Percentiles rank a stretch among this genome's conserved stretches.
Evolutionary conservation across 1,139 yeast genomes (phyloP).

Genomic region (Nakaseomyces nivariensis): DNA sequence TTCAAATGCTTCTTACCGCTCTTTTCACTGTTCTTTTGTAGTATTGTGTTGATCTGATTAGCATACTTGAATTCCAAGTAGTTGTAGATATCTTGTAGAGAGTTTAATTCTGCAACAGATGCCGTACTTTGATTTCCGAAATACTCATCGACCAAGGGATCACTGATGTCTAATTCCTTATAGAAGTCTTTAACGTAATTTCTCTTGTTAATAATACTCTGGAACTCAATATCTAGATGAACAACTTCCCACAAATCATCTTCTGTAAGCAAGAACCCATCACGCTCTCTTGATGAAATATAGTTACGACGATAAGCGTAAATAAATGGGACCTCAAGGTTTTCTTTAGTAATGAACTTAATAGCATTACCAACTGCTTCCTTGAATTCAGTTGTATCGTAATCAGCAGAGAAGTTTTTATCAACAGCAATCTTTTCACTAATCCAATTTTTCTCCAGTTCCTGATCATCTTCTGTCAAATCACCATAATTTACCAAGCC

Average conservation of each 20-base stretch:
- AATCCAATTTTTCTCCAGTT: conserved; percentile 72
- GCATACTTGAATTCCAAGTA: conserved; percentile 76
- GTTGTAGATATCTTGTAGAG: conserved; percentile 74
- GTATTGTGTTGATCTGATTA: conserved; percentile 49
- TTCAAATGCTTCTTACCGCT: conserved; percentile 56
- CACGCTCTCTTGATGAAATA: conserved; percentile 41
- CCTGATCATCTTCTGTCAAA: conserved; percentile 58
- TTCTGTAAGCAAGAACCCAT: conserved; percentile 52
- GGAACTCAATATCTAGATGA: conserved; percentile 79
- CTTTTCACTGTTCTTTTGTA: conserved; percentile 24
- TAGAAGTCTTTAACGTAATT: conserved; percentile 51
- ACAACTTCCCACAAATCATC: conserved; percentile 91
- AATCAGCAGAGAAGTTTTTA: conserved; percentile 35
- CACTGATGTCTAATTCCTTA: conserved; percentile 45
- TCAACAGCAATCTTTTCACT: conserved; percentile 47
- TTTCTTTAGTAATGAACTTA: conserved; percentile 66
- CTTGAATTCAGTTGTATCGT: conserved; percentile 51
- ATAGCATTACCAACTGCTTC: conserved; percentile 69
- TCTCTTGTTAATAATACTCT: conserved; percentile 72
- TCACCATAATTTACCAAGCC: conserved; percentile 52
- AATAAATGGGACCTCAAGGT: conserved; percentile 89
- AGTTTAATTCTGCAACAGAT: conserved; percentile 48
- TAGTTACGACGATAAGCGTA: conserved; percentile 94
- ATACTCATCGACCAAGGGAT: conserved; percentile 48
- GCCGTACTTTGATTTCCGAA: conserved; percentile 45